phyloP scores from a whole-genome alignment of 1,284 basidiomycete species.

The Ustilago bromivora region DNA sequence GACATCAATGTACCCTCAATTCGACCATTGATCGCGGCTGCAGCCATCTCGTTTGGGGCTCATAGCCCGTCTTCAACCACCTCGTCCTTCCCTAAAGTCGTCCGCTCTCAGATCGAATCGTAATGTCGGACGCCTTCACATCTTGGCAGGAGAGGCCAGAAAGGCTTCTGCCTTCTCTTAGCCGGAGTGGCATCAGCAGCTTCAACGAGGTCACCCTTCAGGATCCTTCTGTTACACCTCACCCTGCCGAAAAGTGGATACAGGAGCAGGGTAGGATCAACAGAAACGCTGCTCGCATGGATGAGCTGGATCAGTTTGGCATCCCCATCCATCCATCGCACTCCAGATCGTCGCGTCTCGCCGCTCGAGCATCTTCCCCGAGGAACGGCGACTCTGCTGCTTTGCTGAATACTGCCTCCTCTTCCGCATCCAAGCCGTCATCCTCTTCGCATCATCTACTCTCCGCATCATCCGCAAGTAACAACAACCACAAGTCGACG shows the following conservation, averaged over 20 bases:
- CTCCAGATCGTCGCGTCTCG: constrained; percentile 11
- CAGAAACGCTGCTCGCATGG: constrained; percentile 12
- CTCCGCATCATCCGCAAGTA: background rate
- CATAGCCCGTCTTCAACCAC: background rate
- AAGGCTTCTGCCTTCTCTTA: constrained; percentile 21
- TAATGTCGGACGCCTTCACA: constrained; percentile 37
- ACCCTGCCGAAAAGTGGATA: constrained; percentile 31
- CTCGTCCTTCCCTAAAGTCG: background rate
- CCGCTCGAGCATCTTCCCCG: constrained; percentile 4
- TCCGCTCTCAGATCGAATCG: background rate
- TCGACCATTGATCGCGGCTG: background rate
- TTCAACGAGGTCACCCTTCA: background rate
- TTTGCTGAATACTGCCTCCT: constrained; percentile 11
- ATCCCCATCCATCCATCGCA: constrained; percentile 38
- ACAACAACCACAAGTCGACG: background rate
- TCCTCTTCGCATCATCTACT: constrained; percentile 23
- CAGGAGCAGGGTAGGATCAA: constrained; percentile 23
- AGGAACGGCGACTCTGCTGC: constrained; percentile 5
- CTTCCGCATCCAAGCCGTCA: constrained; percentile 21
- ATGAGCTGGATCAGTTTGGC: constrained; percentile 41
- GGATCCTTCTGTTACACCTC: constrained; percentile 1
- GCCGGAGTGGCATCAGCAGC: background rate
- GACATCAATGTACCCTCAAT: background rate
- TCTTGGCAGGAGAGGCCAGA: constrained; percentile 50
- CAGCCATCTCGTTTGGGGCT: background rate